Evolutionary conservation across 495 filamentous ascomycete species (phyloP), one percentile per base, ranked within the genome.

Genomic region (Lasiosphaeria miniovina): DNA sequence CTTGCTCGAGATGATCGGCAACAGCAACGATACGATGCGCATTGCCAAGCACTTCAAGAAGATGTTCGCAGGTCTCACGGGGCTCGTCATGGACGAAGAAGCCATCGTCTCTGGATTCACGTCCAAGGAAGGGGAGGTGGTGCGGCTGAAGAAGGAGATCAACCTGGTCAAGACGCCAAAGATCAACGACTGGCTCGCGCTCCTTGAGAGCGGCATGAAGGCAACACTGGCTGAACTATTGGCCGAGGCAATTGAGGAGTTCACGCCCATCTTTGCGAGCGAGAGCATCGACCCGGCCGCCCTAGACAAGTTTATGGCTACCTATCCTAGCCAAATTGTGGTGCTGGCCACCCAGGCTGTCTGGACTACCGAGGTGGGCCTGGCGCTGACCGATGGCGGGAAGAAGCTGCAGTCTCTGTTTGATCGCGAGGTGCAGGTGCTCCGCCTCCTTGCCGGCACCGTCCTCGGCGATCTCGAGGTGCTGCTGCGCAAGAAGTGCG

Each of bases 1-100:
- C 73, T 77, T 99, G 59, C 80, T 99, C n/a, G 94, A 99, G 74
- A 99, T 99, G 73, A 99, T 99, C 54, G 94, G 94, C 70, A 99
- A 99, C 73, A 96, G 92, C 74, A 97, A 96, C 66, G 94, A 99
- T 66, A 95, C 93, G 10, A 78, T 91, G 65, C 91, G 94, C 33
- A 92, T 99, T 59, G 89, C 93, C 49, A 98, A 98, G 72, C 94
- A 99, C 73, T 90, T 99, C 78, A 91, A 95, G 74, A 99, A 99
- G 80, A 99, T 99, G 94, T 99, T 99, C 77, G 94, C 94, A 56
- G 94, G 94, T 53, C 78, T 99, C 32, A 90, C 87, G 5, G 93
- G 93, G 1, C 81, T 99, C 40, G 79, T 94, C 31, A 90, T 96
- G 81, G 91, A 96, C 66, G 92, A 97, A 58, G 88, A 96, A 61